Conservation (phyloP, 495 filamentous ascomycete species). For the Penicillium roqueforti region DNA sequence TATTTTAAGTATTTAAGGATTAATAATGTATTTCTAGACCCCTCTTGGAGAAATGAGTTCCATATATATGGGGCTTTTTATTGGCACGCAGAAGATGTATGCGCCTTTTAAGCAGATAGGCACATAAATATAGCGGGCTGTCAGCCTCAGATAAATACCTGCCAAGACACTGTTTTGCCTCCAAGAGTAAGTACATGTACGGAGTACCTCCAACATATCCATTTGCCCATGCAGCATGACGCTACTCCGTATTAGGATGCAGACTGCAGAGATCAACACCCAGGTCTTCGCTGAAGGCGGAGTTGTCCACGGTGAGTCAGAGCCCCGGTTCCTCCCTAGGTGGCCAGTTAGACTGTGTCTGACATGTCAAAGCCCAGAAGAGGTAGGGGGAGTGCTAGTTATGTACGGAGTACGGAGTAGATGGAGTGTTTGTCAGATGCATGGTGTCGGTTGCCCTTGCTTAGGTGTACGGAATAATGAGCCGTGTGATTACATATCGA, state of each 20-base stretch:
- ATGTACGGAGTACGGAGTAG: too few relatives aligned
- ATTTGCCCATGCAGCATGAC: slow-evolving; percentile 23
- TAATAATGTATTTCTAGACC: not conserved
- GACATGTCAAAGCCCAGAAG: slow-evolving; percentile 3
- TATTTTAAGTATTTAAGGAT: not conserved
- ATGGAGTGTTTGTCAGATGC: slow-evolving; percentile 13
- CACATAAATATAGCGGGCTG: not conserved
- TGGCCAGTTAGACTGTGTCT: slow-evolving; percentile 2
- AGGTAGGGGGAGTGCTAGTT: too few relatives aligned
- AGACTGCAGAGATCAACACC: slow-evolving; percentile 21
- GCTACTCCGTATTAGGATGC: slow-evolving; percentile 14
- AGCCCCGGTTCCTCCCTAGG: not conserved
- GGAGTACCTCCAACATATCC: not conserved
- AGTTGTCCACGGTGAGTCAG: slow-evolving; percentile 21
- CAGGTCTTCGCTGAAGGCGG: not conserved
- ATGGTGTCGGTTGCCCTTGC: slow-evolving; percentile 18
- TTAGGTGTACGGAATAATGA: slow-evolving; percentile 29
- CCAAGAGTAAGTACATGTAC: not conserved
- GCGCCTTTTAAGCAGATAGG: slow-evolving; percentile 11
- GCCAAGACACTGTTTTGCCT: not conserved
- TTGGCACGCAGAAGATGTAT: slow-evolving; percentile 2
- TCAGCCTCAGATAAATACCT: not conserved
- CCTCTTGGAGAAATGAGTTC: not conserved
- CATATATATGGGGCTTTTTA: slow-evolving; percentile 1
- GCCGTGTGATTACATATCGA: slow-evolving; percentile 8